phyloP scores from a whole-genome alignment of 352 stramenopile species.

The Phytopythium vexans region DNA sequence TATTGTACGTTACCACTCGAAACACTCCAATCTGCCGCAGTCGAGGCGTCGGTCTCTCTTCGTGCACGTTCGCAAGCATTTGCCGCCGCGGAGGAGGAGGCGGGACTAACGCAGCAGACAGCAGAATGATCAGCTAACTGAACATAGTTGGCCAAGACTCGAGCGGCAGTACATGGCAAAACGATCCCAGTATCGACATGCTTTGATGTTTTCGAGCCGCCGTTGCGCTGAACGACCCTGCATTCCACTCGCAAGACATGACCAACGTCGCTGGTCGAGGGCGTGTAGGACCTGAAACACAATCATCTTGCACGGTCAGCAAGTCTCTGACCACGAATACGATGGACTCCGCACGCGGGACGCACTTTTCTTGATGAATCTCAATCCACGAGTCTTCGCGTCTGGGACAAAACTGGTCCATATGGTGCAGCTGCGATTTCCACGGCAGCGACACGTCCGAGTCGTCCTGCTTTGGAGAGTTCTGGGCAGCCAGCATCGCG shows the following conservation, averaged over 20 bases:
- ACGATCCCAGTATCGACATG: slow-evolving; percentile 83
- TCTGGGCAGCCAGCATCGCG: slow-evolving; percentile 16
- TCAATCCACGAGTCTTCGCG: slow-evolving; percentile 56
- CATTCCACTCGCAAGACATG: slow-evolving; percentile 83
- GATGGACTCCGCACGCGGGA: no score
- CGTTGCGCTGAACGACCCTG: slow-evolving; percentile 52
- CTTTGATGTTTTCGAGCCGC: slow-evolving; percentile 60
- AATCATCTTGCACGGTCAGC: neutral
- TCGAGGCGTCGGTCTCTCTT: slow-evolving; percentile 66
- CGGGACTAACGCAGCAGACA: slow-evolving; percentile 45
- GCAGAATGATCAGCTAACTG: neutral
- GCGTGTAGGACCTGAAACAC: slow-evolving; percentile 50
- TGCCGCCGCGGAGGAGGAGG: slow-evolving; percentile 68
- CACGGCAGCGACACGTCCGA: slow-evolving; percentile 24
- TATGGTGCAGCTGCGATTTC: slow-evolving; percentile 62
- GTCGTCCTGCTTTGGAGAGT: neutral
- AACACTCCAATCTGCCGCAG: slow-evolving; percentile 80
- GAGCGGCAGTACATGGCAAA: slow-evolving; percentile 62
- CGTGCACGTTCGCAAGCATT: slow-evolving; percentile 82
- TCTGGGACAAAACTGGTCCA: slow-evolving; percentile 49
- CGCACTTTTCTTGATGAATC: slow-evolving; percentile 67
- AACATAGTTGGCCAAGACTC: slow-evolving; percentile 8
- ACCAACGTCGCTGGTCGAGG: slow-evolving; percentile 61
- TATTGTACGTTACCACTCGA: slow-evolving; percentile 88
- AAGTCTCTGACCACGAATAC: no score